Conservation (phyloP, 1,284 basidiomycete genomes). For the Fomitopsis betulina region DNA sequence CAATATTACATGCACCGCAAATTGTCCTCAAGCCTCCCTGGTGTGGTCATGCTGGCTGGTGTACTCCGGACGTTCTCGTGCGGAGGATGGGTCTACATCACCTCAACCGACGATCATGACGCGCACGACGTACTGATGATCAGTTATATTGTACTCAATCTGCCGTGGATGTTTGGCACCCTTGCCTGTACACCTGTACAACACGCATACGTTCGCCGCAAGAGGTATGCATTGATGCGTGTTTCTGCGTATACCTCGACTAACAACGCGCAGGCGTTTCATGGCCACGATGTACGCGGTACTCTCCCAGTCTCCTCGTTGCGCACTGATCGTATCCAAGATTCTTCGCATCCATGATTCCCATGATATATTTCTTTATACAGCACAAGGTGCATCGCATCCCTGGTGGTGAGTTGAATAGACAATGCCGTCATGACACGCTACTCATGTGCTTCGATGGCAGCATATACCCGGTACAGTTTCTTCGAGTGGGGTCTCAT, state of each 20-base stretch:
- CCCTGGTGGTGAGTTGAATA: constrained; percentile 62
- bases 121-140: constrained; percentile 91
- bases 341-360: constrained; percentile 69
- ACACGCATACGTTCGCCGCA: constrained; percentile 36
- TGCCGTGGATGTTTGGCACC: constrained; percentile 86
- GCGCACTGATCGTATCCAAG: constrained; percentile 28
- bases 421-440: constrained; percentile 6
- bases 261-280: constrained; percentile 35
- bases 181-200: constrained; percentile 49
- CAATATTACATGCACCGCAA: constrained; percentile 64
- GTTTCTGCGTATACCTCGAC: background rate
- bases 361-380: constrained; percentile 81
- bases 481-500: constrained; percentile 89
- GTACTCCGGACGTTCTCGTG: constrained; percentile 79
- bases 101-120: constrained; percentile 77
- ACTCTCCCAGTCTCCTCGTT: background rate
- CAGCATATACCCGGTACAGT: constrained; percentile 82
- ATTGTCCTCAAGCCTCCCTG: constrained; percentile 41
- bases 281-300: constrained; percentile 45
- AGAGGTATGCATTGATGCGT: constrained; percentile 41
- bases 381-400: constrained; percentile 78
- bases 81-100: constrained; percentile 93
- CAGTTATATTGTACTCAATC: constrained; percentile 71
- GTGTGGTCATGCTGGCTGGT: constrained; percentile 59
- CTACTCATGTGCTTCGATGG: background rate